Base-by-base conservation (phyloP, 345 rosid genomes). In the Aegle marmelos region DNA sequence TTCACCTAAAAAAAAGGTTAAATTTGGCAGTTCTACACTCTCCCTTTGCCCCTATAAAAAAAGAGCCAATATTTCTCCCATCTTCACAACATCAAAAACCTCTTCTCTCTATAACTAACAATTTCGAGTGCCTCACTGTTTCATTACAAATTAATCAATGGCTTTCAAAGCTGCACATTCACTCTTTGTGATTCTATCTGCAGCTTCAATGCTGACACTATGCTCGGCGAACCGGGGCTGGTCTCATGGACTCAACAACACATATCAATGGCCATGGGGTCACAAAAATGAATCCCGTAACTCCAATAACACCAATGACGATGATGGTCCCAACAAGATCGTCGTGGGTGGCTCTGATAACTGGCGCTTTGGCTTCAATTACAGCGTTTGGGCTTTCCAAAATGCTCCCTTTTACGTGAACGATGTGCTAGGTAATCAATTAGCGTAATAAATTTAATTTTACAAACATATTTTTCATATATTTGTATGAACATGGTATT, bases 331-430 rank as follows among this genome's bases (percentile, higher is more conserved):
- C 36, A 86, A 72, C 22, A 89, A 83, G 78, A 80, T 92, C 75
- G 34, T 83, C 4, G 94, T 91, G 0, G 98, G 95, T 21, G 97
- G 94, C 24, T 85, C 91, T 17, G 81, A 89, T 14, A 78, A 82
- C 24, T 93, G 97, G 97, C 82, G 36, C 3, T 91, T 85, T 36
- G 97, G 97, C 33, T 57, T 89, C 57, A 86, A 90, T 58, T 93
- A 94, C 81, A 68, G 80, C 0, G 74, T 80, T 2, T 93, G 97
- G 98, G 92, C 97, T 56, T 50, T 79, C 45, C 75, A 88, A 21
- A 86, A 83, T 17, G 89, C 84, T 7, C 95, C 97, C 7, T 91
- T 87, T 74, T 90, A 82, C 64, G 73, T 86, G 68, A 86, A 92
- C 48, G 98, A 91, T 41, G 80, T 87, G 27, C 87, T 94, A 7